phyloP scores from a whole-genome alignment of 2,329 filamentous ascomycete species.

The Thermoascus crustaceus region DNA sequence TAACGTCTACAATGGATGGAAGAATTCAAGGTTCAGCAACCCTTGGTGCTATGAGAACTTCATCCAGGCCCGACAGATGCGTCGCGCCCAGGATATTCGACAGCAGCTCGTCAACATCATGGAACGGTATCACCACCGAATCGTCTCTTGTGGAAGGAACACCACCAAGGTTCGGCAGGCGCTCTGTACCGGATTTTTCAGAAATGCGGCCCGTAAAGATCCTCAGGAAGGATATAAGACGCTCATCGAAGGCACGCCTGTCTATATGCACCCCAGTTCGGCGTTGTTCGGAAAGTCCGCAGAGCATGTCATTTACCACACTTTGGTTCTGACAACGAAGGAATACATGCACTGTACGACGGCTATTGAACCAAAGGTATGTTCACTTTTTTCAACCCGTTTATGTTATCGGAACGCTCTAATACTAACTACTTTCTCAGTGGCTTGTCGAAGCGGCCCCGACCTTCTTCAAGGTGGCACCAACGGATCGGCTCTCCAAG shows the following conservation, averaged over 20 bases:
- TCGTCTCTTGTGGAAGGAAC: slow-evolving; percentile 78
- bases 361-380: slow-evolving; percentile 75
- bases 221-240: slow-evolving; percentile 97
- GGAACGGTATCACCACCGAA: slow-evolving; percentile 74
- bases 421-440: slow-evolving; percentile 14
- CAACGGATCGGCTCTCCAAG: slow-evolving; percentile 78
- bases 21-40: slow-evolving; percentile 68
- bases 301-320: slow-evolving; percentile 91
- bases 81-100: slow-evolving; percentile 81
- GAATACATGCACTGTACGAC: slow-evolving; percentile 98
- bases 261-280: slow-evolving; percentile 87
- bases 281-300: slow-evolving; percentile 92
- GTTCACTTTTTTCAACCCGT: slow-evolving; percentile 7
- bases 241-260: slow-evolving; percentile 85
- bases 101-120: slow-evolving; percentile 91
- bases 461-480: slow-evolving; percentile 96
- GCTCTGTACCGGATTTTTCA: slow-evolving; percentile 89
- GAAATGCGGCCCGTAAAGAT: slow-evolving; percentile 89
- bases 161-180: slow-evolving; percentile 83
- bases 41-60: slow-evolving; percentile 98
- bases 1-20: slow-evolving; percentile 98
- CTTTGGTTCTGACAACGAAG: slow-evolving; percentile 51
- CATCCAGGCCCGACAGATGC: slow-evolving; percentile 84
- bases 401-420: slow-evolving; percentile 2
- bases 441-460: slow-evolving; percentile 93